These are phyloP conservation scores for Aspergillus calidoustus DNA, from an alignment of 2,329 filamentous ascomycete species.

Conservation along the genomic window DNA sequence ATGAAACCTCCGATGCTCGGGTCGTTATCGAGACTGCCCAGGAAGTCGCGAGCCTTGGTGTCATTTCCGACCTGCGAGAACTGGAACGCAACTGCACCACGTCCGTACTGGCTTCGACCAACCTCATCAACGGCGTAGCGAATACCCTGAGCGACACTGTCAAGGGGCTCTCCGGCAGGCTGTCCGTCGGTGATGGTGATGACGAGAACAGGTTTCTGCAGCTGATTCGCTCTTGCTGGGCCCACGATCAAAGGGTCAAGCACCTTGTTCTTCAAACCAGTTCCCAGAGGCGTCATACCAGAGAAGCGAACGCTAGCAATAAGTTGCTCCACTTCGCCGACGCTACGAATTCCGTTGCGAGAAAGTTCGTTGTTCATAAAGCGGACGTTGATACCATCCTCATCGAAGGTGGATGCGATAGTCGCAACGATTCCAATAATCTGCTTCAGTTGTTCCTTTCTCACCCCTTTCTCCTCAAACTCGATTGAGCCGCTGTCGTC, in stretches of 20 bases:
- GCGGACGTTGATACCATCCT: slow-evolving; percentile 69
- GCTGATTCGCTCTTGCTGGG: slow-evolving; percentile 56
- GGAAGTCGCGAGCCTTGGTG: slow-evolving; percentile 65
- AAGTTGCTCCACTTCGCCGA: slow-evolving; percentile 62
- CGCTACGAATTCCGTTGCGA: slow-evolving; percentile 60
- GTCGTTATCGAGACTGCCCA: slow-evolving; percentile 67
- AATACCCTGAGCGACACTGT: slow-evolving; percentile 62
- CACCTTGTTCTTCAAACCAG: slow-evolving; percentile 65
- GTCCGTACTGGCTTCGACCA: slow-evolving; percentile 56
- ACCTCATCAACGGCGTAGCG: slow-evolving; percentile 58
- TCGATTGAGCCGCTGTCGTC: slow-evolving; percentile 73
- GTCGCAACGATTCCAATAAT: slow-evolving; percentile 67
- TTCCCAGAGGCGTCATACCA: slow-evolving; percentile 70
- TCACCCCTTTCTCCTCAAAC: slow-evolving; percentile 69
- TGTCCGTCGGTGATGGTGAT: slow-evolving; percentile 71
- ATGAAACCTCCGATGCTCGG: slow-evolving; percentile 64
- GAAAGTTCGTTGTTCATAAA: slow-evolving; percentile 69
- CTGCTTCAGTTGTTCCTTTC: slow-evolving; percentile 68
- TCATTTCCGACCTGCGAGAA: slow-evolving; percentile 74
- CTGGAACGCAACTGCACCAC: slow-evolving; percentile 66
- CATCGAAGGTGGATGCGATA: slow-evolving; percentile 70
- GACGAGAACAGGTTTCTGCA: slow-evolving; percentile 67
- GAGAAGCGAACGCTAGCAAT: slow-evolving; percentile 65
- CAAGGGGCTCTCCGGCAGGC: slow-evolving; percentile 65
- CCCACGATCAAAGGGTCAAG: slow-evolving; percentile 63